phyloP scores from a whole-genome alignment of 805 yeast species.

The Teunomyces barrocoloradensis region DNA sequence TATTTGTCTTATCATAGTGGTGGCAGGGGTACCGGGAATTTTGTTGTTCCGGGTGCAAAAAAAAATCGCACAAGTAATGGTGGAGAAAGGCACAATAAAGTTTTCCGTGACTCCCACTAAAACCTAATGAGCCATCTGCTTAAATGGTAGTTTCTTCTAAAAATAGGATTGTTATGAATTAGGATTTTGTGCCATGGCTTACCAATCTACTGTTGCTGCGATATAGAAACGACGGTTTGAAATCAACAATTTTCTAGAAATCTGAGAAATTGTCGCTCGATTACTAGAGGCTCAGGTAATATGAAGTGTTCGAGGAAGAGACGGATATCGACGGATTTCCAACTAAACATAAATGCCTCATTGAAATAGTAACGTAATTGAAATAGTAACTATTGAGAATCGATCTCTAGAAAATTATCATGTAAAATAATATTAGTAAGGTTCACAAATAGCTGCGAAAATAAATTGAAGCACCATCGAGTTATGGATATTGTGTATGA shows the following conservation, averaged over 20 bases:
- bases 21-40: background rate
- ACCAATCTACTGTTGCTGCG: too few species aligned
- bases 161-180: background rate
- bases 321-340: too few species aligned
- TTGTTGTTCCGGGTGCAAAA: background rate
- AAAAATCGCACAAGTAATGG: background rate
- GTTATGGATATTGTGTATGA: background rate
- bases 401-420: background rate
- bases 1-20: background rate
- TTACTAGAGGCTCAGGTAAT: too few species aligned
- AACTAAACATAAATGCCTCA: too few species aligned
- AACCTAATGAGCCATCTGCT: background rate
- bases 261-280: too few species aligned
- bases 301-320: too few species aligned
- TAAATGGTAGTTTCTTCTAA: background rate
- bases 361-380: too few species aligned
- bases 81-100: background rate
- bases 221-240: too few species aligned
- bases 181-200: background rate
- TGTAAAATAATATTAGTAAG: background rate
- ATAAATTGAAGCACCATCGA: background rate
- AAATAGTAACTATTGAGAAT: background rate
- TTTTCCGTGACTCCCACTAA: background rate
- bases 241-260: too few species aligned
- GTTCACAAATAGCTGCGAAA: constrained; percentile 1